A percentile compares a stretch with the other conserved stretches of the same genome.
phyloP scores from a whole-genome alignment of 305 asterid species.

The Fraxinus xanthoxyloides region DNA sequence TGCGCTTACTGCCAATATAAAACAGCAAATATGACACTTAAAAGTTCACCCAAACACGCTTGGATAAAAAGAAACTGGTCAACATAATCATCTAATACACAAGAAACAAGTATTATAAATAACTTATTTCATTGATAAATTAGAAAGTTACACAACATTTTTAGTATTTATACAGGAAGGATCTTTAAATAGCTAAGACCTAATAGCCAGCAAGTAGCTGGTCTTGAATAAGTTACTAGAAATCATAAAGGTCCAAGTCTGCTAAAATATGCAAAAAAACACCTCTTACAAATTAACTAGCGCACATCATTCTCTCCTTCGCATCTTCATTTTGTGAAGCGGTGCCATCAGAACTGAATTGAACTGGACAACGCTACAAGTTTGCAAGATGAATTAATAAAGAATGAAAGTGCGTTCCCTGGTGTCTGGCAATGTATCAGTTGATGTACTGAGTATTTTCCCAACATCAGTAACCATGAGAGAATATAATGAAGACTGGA shows the following conservation, averaged over 20 bases:
- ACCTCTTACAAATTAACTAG: slow-evolving; percentile 16
- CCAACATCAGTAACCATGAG: background rate
- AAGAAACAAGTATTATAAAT: background rate
- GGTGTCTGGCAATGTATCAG: slow-evolving; percentile 29
- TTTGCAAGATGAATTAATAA: slow-evolving; percentile 42
- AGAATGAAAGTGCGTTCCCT: slow-evolving; percentile 39
- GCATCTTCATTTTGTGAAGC: slow-evolving; percentile 27
- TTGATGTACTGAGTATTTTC: background rate
- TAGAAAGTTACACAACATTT: slow-evolving; percentile 3
- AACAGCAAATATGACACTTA: background rate
- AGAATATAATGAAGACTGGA: background rate
- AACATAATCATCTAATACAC: background rate
- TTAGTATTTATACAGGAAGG: background rate
- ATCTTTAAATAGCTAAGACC: slow-evolving; percentile 6
- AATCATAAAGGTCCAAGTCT: slow-evolving; percentile 11
- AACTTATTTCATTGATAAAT: slow-evolving; percentile 17
- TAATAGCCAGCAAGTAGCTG: slow-evolving; percentile 46
- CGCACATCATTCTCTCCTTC: slow-evolving; percentile 39
- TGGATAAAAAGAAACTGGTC: background rate
- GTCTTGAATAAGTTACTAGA: slow-evolving; percentile 30
- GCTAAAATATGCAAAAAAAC: slow-evolving; percentile 14
- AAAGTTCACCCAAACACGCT: background rate
- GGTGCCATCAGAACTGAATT: slow-evolving; percentile 39
- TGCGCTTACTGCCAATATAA: background rate
- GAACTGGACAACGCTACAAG: slow-evolving; percentile 37